A percentile compares a stretch with the other conserved stretches of the same genome.
Conservation (phyloP, 352 stramenopile genomes). For the Elongisporangium undulatum region DNA sequence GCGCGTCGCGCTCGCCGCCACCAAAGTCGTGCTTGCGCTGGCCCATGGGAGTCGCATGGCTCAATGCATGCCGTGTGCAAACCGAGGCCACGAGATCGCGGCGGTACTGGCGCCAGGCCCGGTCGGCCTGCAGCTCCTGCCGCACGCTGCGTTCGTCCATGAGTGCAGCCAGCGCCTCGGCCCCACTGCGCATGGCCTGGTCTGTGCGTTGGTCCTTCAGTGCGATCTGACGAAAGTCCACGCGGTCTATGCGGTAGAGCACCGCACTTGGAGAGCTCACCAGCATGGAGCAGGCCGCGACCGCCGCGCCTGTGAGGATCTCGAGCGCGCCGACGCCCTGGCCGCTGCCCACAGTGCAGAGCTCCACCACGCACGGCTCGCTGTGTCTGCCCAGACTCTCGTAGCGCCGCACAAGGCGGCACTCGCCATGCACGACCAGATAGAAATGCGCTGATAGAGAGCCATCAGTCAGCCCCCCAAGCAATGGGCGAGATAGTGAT, state of each 20-base stretch:
- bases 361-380: conserved; percentile 42
- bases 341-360: conserved; percentile 49
- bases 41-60: conserved; percentile 36
- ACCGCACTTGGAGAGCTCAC: conserved; percentile 53
- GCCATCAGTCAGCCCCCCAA: not conserved
- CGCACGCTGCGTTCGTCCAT: conserved; percentile 35
- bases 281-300: conserved; percentile 52
- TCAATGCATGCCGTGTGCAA: conserved; percentile 25
- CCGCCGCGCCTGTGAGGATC: conserved; percentile 23
- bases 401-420: conserved; percentile 56
- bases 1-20: not conserved
- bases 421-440: conserved; percentile 64
- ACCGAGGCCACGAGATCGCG: conserved; percentile 30
- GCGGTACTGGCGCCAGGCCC: conserved; percentile 52
- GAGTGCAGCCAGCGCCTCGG: conserved; percentile 26
- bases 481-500: not conserved
- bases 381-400: conserved; percentile 5
- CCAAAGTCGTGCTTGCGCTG: conserved; percentile 17
- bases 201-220: conserved; percentile 52
- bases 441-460: conserved; percentile 48
- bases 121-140: conserved; percentile 39
- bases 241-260: conserved; percentile 63
- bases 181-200: conserved; percentile 37
- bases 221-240: conserved; percentile 59
- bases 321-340: conserved; percentile 69